Percentiles rank a stretch among this genome's conserved stretches.
Conservation (phyloP, 192 early-diverging fungal species). For the Coemansia reversa region DNA sequence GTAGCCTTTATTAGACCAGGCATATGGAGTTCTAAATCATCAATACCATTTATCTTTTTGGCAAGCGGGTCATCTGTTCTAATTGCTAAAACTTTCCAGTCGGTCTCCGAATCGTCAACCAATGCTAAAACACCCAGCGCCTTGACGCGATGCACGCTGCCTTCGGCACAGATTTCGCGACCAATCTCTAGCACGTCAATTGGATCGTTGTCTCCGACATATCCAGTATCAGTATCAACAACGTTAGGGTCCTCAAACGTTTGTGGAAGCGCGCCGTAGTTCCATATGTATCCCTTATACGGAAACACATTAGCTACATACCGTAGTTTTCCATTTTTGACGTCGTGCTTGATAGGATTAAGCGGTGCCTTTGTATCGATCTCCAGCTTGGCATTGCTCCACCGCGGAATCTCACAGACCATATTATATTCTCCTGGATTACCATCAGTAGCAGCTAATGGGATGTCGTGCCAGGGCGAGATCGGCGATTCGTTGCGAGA, state of each 20-base stretch:
- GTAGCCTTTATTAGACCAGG: slow-evolving; percentile 93
- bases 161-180: slow-evolving; percentile 80
- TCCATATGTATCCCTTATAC: slow-evolving; percentile 99
- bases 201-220: slow-evolving; percentile 94
- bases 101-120: slow-evolving; percentile 97
- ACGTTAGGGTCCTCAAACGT: slow-evolving; percentile 97
- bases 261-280: slow-evolving; percentile 99
- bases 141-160: slow-evolving; percentile 98
- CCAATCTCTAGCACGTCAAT: slow-evolving; percentile 98
- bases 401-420: slow-evolving; percentile 97
- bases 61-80: slow-evolving; percentile 97
- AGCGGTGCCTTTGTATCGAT: slow-evolving; percentile 90
- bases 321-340: slow-evolving; percentile 96
- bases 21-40: slow-evolving; percentile 92
- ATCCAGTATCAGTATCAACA: slow-evolving; percentile 86
- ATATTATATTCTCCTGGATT: slow-evolving; percentile 85
- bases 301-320: slow-evolving; percentile 98
- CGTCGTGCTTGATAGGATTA: slow-evolving; percentile 98
- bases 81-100: slow-evolving; percentile 99
- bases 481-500: slow-evolving; percentile 71
- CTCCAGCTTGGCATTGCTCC: slow-evolving; percentile 97
- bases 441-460: slow-evolving; percentile 72
- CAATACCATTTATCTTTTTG: slow-evolving; percentile 91
- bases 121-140: slow-evolving; percentile 95
- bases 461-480: slow-evolving; percentile 98